Evolutionary conservation across 495 filamentous ascomycete species (phyloP), one percentile per base, ranked within the genome.

Genomic region (Trichoderma orchidacearum): DNA sequence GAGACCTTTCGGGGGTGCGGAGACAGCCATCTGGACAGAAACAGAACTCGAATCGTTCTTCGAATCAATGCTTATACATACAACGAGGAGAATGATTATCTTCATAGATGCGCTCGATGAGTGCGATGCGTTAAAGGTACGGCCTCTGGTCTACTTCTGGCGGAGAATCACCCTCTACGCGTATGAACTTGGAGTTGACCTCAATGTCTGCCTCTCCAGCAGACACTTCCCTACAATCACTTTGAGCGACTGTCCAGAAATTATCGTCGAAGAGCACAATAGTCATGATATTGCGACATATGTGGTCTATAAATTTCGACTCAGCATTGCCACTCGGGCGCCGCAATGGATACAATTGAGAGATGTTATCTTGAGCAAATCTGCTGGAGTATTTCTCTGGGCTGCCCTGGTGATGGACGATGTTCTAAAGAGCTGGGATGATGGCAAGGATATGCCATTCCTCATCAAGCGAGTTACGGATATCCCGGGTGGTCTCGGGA

Each of bases 31-130:
- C 17, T 36, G 34, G 34, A n/a, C 8, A 36, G 34, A 36, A n/a
- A 4, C 30, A 30, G 48, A 36, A 18, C 29, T 58, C 21, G 32
- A 59, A 51, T 25, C 15, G 36, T 58, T 30, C 5, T 38, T 56
- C 7, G 11, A 41, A 51, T 28, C 5, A 23, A 25, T 58, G 15
- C 51, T 58, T n/a, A 31, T 27, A 3, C 32, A 36, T 15, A 61
- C 52, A 18, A 59, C 30, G 58, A 58, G 35, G 3, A n/a, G n/a
- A n/a, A 58, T 66, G 25, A 60, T 36, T 8, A 56, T 68, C 36
- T 67, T 73, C 38, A 60, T 74, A 51, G 71, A 74, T 61, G 71
- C 69, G 18, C 62, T 74, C 13, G 71, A 74, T 59, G 71, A 74
- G 56, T 68, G 72, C 36, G 57, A 65, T 29, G 45, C 58, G 30